Base-by-base conservation (phyloP, 2,329 filamentous ascomycete genomes). In the Penicillium occitanis region DNA sequence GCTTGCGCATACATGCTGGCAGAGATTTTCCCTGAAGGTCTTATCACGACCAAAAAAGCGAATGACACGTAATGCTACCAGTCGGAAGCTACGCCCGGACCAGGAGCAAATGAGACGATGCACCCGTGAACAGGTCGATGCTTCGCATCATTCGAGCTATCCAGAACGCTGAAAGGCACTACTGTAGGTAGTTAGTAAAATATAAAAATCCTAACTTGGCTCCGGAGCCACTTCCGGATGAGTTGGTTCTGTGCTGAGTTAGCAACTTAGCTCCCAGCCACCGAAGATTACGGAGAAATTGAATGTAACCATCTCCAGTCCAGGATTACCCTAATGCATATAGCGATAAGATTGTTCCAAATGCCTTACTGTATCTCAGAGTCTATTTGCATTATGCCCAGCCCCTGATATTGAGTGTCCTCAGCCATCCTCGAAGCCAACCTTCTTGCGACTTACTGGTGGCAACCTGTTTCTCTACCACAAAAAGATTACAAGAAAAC, bases 111-210 rank as follows among this genome's bases (percentile, higher is more conserved):
- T 37, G 35, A 37, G 35, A 37, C 35, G 11, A 37, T 2, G 35
- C 35, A 37, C 8, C 35, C 35, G 10, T 37, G 35, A 13, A 37
- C 35, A 37, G 35, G 35, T 37, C 35, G 11, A 37, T 35, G 33
- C 33, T 30, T 30, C 76, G 40, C 40, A 42, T 42, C 40, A 42
- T 42, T n/a, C 6, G 40, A 42, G 40, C 0, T 42, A 6, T 42
- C 40, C 4, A 14, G 33, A 35, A 17, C 6, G 40, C 40, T 14
- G 40, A 42, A n/a, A n/a, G 40, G 40, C 40, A 7, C 40, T 42
- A 42, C 14, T n/a, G 28, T 30, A 30, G 28, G 28, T 30, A 30
- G 3, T 42, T 42, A 42, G 40, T 42, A 14, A 14, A 42, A n/a
- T 48, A 48, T 48, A 17, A 50, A 50, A 2, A 25, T 13, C 22